Conservation (phyloP, 345 rosid genomes). For the Salix arbutifolia region DNA sequence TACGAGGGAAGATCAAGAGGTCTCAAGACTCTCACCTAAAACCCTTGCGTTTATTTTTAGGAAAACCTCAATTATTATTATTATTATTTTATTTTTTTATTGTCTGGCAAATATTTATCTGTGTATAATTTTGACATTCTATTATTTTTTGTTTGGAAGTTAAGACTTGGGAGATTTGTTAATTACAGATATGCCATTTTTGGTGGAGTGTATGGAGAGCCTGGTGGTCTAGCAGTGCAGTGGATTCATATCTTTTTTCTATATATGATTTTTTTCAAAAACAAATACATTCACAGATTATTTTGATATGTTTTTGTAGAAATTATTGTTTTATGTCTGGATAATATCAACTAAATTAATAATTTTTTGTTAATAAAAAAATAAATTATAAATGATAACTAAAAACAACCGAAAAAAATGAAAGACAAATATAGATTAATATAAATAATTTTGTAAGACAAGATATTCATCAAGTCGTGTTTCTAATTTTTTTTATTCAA, state of each 20-base stretch:
- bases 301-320: too few species aligned
- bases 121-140: neutral
- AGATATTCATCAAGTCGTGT: too few species aligned
- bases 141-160: neutral
- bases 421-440: too few species aligned
- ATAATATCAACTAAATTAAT: too few species aligned
- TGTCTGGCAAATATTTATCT: slow-evolving; percentile 5
- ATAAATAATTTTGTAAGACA: too few species aligned
- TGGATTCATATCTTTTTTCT: neutral
- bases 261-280: neutral
- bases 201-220: neutral
- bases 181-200: neutral
- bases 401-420: too few species aligned
- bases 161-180: neutral
- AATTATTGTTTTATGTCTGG: too few species aligned
- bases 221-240: neutral
- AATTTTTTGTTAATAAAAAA: too few species aligned
- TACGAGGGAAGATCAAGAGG: neutral
- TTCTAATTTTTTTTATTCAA: too few species aligned
- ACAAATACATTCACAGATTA: too few species aligned
- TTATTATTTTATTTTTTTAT: neutral
- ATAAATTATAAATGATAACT: too few species aligned
- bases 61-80: neutral
- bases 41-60: slow-evolving; percentile 17
- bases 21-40: slow-evolving; percentile 5